phyloP scores from a whole-genome alignment of 805 yeast species.

The Ogataea kodamae region DNA sequence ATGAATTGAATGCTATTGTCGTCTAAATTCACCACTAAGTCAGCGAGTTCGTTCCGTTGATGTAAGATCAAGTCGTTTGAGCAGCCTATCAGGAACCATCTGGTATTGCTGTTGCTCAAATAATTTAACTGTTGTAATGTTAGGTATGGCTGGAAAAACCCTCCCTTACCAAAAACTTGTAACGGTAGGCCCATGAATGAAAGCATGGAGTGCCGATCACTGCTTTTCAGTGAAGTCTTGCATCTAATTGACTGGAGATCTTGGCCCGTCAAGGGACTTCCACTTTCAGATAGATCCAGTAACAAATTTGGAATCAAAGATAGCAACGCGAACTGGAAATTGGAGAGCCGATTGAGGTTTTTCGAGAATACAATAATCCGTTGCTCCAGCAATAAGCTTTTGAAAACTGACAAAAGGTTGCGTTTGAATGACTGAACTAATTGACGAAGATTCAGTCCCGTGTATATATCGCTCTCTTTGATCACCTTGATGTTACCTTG shows the following conservation, averaged over 20 bases:
- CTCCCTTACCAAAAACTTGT: conserved; percentile 79
- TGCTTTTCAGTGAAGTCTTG: conserved; percentile 68
- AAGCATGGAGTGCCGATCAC: conserved; percentile 73
- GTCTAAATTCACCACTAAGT: conserved; percentile 67
- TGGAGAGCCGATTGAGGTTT: conserved; percentile 76
- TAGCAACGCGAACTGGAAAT: conserved; percentile 77
- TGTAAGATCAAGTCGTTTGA: conserved; percentile 78
- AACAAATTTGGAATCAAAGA: conserved; percentile 81
- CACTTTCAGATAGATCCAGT: conserved; percentile 68
- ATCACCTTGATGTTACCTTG: conserved; percentile 28
- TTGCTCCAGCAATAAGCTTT: conserved; percentile 73
- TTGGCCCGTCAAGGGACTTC: conserved; percentile 64
- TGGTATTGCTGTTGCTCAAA: conserved; percentile 51
- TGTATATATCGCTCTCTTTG: conserved; percentile 57
- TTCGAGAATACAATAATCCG: conserved; percentile 73
- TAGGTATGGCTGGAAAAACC: conserved; percentile 89
- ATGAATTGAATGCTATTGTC: conserved; percentile 43
- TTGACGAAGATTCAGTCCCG: conserved; percentile 71
- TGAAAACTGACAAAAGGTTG: conserved; percentile 63
- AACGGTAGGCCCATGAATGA: conserved; percentile 85
- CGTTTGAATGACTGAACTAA: conserved; percentile 56
- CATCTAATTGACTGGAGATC: conserved; percentile 49
- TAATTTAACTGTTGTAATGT: conserved; percentile 89
- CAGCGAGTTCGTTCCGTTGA: conserved; percentile 59
- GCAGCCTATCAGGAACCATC: conserved; percentile 75